phyloP scores from a whole-genome alignment of 306 rosid species.

The Prunus dulcis region DNA sequence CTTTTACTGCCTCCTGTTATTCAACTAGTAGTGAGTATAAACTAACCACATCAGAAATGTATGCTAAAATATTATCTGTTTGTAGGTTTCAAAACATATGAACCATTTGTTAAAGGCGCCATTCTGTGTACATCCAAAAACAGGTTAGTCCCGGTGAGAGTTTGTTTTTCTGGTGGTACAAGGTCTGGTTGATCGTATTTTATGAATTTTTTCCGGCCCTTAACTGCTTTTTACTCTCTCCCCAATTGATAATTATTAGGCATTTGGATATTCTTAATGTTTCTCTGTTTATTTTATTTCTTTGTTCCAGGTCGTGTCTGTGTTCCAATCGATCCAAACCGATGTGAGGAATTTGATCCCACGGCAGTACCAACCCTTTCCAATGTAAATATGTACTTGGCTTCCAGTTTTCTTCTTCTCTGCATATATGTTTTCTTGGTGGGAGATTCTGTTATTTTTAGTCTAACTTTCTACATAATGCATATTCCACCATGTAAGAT shows the following conservation, averaged over 20 bases:
- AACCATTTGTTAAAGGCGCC: slow-evolving; percentile 91
- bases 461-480: neutral
- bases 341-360: slow-evolving; percentile 81
- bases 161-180: neutral
- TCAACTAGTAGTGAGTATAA: neutral
- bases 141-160: slow-evolving; percentile 42
- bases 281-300: slow-evolving; percentile 17
- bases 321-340: slow-evolving; percentile 75
- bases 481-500: neutral
- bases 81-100: slow-evolving; percentile 85
- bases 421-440: neutral
- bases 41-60: neutral
- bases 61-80: neutral
- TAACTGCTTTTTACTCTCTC: neutral
- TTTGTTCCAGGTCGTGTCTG: slow-evolving; percentile 69
- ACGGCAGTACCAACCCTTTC: slow-evolving; percentile 77
- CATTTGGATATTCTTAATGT: slow-evolving; percentile 10
- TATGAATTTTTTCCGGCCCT: neutral
- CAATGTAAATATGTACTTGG: slow-evolving; percentile 38
- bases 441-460: neutral
- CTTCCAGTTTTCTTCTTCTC: slow-evolving; percentile 9
- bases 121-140: slow-evolving; percentile 84
- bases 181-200: neutral
- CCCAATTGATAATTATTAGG: neutral
- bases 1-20: slow-evolving; percentile 14